phyloP scores from a whole-genome alignment of 176 grass and related monocot genomes.

The Cocos nucifera region DNA sequence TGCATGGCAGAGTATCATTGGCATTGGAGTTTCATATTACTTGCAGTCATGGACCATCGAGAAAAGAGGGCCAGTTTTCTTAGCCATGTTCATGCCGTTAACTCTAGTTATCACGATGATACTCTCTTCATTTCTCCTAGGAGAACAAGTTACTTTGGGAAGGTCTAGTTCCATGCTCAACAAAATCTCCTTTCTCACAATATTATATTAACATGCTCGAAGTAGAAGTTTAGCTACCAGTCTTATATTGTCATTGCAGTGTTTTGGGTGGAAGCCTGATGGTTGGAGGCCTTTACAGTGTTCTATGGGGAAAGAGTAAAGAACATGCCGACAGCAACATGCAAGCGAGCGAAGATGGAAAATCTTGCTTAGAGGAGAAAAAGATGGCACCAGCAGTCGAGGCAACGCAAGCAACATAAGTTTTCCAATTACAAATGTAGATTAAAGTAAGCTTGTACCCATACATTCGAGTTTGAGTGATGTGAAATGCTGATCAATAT shows the following conservation, averaged over 20 bases:
- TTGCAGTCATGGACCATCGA: slow-evolving; percentile 41
- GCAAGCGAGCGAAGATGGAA: too few relatives aligned
- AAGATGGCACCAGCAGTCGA: too few relatives aligned
- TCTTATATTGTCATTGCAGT: slow-evolving; percentile 18
- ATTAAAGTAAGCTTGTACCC: too few relatives aligned
- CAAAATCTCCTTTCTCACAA: too few relatives aligned
- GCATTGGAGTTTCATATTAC: slow-evolving; percentile 26
- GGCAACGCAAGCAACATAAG: too few relatives aligned
- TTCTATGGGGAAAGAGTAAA: slow-evolving; percentile 58
- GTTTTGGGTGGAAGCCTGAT: slow-evolving; percentile 48
- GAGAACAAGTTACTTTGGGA: slow-evolving; percentile 33
- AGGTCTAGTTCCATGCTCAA: slow-evolving; percentile 15
- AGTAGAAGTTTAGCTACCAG: too few relatives aligned
- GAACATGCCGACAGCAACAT: slow-evolving; percentile 1
- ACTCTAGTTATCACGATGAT: slow-evolving; percentile 33
- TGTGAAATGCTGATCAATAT: too few relatives aligned
- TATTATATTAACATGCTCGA: too few relatives aligned
- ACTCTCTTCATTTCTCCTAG: slow-evolving; percentile 24
- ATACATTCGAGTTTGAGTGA: too few relatives aligned
- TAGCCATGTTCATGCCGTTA: slow-evolving; percentile 31
- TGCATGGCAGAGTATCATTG: slow-evolving; percentile 15
- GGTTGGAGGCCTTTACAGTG: slow-evolving; percentile 59
- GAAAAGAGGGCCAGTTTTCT: slow-evolving; percentile 35
- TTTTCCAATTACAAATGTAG: too few relatives aligned
- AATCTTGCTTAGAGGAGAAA: too few relatives aligned